A percentile compares a stretch with the other conserved stretches of the same genome.
Conservation (phyloP, 78 protist species). For the Isochrysis galbana region DNA sequence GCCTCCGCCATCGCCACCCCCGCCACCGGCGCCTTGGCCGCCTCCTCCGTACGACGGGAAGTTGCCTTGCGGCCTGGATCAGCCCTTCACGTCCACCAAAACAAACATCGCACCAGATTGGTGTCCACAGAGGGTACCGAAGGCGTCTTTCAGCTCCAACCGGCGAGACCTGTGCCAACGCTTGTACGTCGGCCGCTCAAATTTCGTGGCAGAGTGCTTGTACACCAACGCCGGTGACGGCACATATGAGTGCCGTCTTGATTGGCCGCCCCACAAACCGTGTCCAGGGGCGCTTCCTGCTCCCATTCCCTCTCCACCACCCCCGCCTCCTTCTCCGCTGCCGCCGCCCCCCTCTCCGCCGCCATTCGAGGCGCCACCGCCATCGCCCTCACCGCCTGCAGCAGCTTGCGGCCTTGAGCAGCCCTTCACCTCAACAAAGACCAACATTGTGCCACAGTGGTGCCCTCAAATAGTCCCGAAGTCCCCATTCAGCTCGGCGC, state of each 20-base stretch:
- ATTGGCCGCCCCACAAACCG: neutral
- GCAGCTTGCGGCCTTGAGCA: neutral
- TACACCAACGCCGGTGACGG: neutral
- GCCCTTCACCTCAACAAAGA: neutral
- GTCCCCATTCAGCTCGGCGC: neutral
- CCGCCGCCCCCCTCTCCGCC: neutral
- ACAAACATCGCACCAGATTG: neutral
- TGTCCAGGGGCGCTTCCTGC: neutral
- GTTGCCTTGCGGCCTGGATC: neutral
- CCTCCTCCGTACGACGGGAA: too few species aligned
- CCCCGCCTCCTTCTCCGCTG: too few species aligned
- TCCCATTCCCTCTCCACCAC: too few species aligned
- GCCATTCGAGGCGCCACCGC: too few species aligned
- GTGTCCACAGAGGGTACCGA: neutral
- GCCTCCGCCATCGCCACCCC: neutral
- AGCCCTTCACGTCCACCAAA: neutral
- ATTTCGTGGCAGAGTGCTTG: neutral
- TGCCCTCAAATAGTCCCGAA: neutral
- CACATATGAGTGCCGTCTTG: neutral
- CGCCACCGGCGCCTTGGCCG: too few species aligned
- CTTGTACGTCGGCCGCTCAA: neutral
- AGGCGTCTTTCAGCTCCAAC: neutral
- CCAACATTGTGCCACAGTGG: neutral
- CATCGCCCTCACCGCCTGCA: neutral
- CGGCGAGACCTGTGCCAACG: neutral